Conservation (phyloP, 2,329 filamentous ascomycete species). For the Myriosclerotinia scirpicola region DNA sequence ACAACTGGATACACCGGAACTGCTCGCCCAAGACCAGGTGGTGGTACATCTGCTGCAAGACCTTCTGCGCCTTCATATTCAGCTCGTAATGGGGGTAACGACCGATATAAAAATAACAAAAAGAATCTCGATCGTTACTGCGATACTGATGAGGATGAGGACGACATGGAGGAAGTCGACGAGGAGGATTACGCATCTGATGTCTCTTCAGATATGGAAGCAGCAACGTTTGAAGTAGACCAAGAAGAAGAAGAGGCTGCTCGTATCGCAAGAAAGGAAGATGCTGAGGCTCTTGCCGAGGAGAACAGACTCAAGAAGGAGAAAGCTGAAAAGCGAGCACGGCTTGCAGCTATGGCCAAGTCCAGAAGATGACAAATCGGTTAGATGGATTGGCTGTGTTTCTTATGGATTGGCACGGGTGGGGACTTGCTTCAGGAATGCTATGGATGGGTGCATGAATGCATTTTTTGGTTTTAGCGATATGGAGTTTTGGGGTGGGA, state of each 20-base stretch:
- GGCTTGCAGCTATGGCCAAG: conserved; percentile 40
- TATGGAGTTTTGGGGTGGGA: conserved; percentile 20
- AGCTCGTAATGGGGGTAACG: conserved; percentile 28
- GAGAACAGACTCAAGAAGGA: conserved; percentile 61
- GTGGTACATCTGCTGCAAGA: conserved; percentile 40
- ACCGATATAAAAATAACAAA: conserved; percentile 32
- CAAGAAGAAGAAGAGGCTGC: conserved; percentile 66
- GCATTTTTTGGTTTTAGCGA: conserved; percentile 24
- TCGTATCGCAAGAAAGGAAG: conserved; percentile 63
- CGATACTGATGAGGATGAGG: conserved; percentile 40
- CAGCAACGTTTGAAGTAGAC: conserved; percentile 71
- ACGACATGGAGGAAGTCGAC: conserved; percentile 37
- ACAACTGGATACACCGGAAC: conserved; percentile 67
- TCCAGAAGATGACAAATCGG: conserved; percentile 19
- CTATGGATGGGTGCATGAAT: conserved; percentile 20
- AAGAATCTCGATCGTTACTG: conserved; percentile 45
- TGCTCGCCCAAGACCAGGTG: conserved; percentile 56
- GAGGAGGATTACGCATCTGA: conserved; percentile 64
- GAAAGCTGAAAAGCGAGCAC: conserved; percentile 53
- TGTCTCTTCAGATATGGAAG: conserved; percentile 75
- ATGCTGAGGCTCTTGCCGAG: conserved; percentile 61
- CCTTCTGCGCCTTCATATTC: conserved; percentile 31
- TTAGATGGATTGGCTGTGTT: neutral
- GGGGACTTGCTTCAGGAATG: conserved; percentile 10
- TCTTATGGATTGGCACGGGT: conserved; percentile 15